Base-by-base conservation (phyloP, 176 grass and related monocot genomes). In the Ampelocalamus luodianensis region DNA sequence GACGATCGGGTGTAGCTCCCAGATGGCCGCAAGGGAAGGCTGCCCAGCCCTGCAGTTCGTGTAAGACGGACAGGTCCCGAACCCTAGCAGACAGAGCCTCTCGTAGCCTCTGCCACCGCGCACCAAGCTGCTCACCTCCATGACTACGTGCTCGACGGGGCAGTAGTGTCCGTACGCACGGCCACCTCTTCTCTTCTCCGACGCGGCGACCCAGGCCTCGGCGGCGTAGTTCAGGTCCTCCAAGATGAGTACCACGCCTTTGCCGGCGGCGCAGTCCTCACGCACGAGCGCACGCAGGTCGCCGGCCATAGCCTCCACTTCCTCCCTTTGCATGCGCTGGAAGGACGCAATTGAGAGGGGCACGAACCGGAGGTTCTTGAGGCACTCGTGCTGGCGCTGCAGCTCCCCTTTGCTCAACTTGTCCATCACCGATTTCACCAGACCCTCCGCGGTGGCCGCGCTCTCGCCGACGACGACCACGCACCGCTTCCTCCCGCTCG, bases 361-460 rank as follows among this genome's bases (percentile, higher is more conserved):
- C 71, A 95, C 82, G 65, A 97, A 91, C 81, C 90, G 90, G 16
- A 84, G 15, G 83, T 77, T 97, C 78, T 79, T 93, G 24, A 95
- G 77, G 44, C 76, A 59, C 39, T 97, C 90, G 32, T 74, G 89
- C 7, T 53, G 81, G 26, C 37, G 82, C 7, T 71, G 82, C 4
- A 94, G 89, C 78, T 97, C 87, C 0, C 56, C 89, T 46, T 90
- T 97, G 74, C 87, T 85, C 24, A 48, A 88, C 64, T 66, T 84
- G 72, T 97, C 85, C 92, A 97, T 93, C 68, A 95, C 90, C 45
- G 81, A 76, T 66, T 78, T 90, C 78, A 93, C 86, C 55, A 89
- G 72, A 2, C 23, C 53, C 18, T 91, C 82, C 15, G 74, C 76
- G 5, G 83, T 5, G 32, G 83, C 45, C 9, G 75, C 62, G 42